A percentile compares a stretch with the other conserved stretches of the same genome.
These are phyloP conservation scores for Geranium brycei DNA, from an alignment of 345 rosid genomes.

Conservation along the genomic window DNA sequence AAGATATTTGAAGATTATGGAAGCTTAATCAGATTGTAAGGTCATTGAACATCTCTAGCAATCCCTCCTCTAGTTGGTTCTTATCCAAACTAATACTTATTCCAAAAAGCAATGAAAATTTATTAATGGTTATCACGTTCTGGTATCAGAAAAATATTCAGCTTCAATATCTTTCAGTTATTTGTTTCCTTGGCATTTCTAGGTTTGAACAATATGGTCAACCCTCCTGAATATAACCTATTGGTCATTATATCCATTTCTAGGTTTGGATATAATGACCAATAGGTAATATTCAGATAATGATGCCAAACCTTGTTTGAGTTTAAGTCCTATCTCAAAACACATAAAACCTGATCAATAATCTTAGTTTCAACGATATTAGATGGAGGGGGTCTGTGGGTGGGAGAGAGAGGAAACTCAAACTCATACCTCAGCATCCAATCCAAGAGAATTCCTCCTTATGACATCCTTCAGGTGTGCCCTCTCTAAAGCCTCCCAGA, in stretches of 20 bases:
- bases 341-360: no score
- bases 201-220: no score
- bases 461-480: conserved; percentile 89
- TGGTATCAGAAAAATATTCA: not conserved
- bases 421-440: conserved; percentile 68
- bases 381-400: not conserved
- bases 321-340: no score
- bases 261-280: not conserved
- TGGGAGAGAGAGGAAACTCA: conserved; percentile 2
- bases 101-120: not conserved
- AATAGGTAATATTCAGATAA: not conserved
- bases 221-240: no score
- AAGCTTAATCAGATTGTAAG: not conserved
- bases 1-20: not conserved
- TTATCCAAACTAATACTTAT: not conserved
- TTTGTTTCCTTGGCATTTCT: no score
- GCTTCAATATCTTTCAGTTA: not conserved
- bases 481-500: conserved; percentile 97
- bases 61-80: not conserved
- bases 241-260: no score
- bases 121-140: not conserved
- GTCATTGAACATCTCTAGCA: not conserved
- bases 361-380: no score
- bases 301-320: no score
- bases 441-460: conserved; percentile 69